A percentile compares a stretch with the other conserved stretches of the same genome.
These are phyloP conservation scores for Aspergillus sp. DNA, from an alignment of 2,329 filamentous ascomycete species.

Conservation along the genomic window DNA sequence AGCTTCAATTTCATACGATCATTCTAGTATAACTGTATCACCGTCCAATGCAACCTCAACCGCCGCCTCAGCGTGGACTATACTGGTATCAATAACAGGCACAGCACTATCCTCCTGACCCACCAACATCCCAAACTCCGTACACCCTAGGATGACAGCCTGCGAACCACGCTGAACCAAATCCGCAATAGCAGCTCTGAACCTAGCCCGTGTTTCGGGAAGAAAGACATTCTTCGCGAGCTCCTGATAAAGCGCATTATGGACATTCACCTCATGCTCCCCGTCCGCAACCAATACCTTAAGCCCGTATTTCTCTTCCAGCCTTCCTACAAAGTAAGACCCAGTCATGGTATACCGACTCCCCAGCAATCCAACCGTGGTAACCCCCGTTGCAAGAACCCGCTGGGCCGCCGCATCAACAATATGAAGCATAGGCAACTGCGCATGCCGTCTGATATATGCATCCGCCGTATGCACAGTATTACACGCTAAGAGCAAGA, in stretches of 20 bases:
- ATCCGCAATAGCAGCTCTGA: background rate
- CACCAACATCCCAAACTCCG: background rate
- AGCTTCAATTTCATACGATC: too few relatives aligned
- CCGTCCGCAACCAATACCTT: background rate
- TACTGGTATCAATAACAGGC: background rate
- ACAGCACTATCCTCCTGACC: background rate
- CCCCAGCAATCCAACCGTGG: background rate
- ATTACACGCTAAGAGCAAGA: background rate
- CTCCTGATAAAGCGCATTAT: background rate
- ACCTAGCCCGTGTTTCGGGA: background rate
- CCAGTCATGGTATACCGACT: background rate
- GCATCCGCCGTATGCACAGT: background rate
- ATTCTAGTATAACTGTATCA: too few relatives aligned
- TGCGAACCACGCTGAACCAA: background rate
- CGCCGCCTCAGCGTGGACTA: background rate
- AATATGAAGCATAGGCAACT: background rate
- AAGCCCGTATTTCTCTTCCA: background rate
- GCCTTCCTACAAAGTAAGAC: background rate
- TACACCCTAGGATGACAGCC: background rate
- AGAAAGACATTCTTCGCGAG: background rate
- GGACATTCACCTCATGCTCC: background rate
- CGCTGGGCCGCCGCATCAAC: background rate
- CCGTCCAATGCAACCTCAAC: background rate
- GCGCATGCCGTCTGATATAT: background rate
- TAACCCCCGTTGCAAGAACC: rapidly evolving